A percentile compares a stretch with the other conserved stretches of the same genome.
These are phyloP conservation scores for Sporobolomyces roseus DNA, from an alignment of 768 basidiomycete genomes.

Conservation along the genomic window DNA sequence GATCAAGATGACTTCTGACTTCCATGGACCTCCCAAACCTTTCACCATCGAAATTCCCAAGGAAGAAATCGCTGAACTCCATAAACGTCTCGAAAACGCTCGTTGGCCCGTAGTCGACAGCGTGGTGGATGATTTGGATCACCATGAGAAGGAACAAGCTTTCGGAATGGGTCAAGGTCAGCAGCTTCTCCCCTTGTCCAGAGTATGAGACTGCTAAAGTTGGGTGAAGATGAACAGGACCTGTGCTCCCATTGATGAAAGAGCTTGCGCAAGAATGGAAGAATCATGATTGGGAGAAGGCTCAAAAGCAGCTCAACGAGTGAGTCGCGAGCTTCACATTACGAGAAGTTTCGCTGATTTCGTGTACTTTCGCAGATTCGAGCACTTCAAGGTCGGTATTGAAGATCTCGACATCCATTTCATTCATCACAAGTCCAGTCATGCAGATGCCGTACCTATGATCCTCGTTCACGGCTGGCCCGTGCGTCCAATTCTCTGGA, in stretches of 20 bases:
- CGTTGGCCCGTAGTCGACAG: constrained; percentile 22
- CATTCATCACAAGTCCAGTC: constrained; percentile 38
- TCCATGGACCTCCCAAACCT: neutral
- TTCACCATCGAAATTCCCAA: constrained; percentile 22
- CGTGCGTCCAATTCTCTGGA: neutral
- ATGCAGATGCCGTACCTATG: constrained; percentile 40
- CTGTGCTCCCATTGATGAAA: constrained; percentile 24
- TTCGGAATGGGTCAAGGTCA: constrained; percentile 9
- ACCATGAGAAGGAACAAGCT: neutral
- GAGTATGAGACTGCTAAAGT: too few relatives aligned
- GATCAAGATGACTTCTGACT: neutral
- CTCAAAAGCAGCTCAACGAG: constrained; percentile 18
- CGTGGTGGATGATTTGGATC: neutral
- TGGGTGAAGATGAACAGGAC: constrained; percentile 8
- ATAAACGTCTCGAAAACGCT: constrained; percentile 13
- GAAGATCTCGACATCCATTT: constrained; percentile 42
- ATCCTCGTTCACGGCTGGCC: constrained; percentile 45
- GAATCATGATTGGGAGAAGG: neutral
- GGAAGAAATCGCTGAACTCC: constrained; percentile 1
- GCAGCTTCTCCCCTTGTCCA: neutral
- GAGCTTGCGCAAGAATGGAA: constrained; percentile 23
- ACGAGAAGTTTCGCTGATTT: neutral
- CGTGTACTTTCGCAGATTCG: constrained; percentile 7
- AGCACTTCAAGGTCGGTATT: constrained; percentile 30
- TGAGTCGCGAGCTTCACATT: neutral